These are phyloP conservation scores for Naumovozyma castellii DNA, from an alignment of 805 yeast species.

Conservation along the genomic window DNA sequence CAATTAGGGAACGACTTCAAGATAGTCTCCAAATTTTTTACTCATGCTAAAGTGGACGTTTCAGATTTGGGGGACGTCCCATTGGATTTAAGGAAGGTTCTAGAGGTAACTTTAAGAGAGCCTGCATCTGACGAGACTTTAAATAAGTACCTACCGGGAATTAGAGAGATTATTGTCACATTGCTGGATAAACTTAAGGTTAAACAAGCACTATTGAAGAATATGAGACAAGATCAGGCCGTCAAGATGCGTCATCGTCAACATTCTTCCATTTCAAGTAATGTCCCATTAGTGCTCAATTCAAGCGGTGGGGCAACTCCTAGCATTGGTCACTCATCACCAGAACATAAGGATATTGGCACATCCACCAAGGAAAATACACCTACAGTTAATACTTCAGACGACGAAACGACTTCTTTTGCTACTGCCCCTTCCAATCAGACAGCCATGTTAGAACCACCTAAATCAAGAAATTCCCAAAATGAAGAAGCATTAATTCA, in stretches of 20 bases:
- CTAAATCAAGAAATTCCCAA: conserved; percentile 8
- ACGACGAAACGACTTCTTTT: background rate
- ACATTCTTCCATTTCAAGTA: conserved; percentile 9
- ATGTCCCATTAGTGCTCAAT: conserved; percentile 4
- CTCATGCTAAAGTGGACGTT: conserved; percentile 68
- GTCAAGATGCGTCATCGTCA: conserved; percentile 8
- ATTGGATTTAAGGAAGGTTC: conserved; percentile 58
- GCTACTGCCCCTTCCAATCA: background rate
- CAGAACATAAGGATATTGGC: background rate
- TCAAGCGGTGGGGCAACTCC: background rate
- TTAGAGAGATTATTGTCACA: conserved; percentile 76
- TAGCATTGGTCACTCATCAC: background rate
- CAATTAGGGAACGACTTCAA: conserved; percentile 89
- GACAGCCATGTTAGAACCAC: background rate
- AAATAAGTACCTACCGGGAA: conserved; percentile 72
- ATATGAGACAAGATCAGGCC: conserved; percentile 14
- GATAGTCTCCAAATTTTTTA: conserved; percentile 71
- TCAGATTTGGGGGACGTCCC: conserved; percentile 89
- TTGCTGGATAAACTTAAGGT: conserved; percentile 69
- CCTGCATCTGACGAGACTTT: conserved; percentile 75
- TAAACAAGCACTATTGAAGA: conserved; percentile 49
- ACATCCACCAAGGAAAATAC: background rate
- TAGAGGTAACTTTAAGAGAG: conserved; percentile 80
- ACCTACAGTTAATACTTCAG: background rate
- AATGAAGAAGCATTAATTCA: conserved; percentile 57